Conservation (phyloP, 805 yeast genomes). For the Cyberlindnera americana region DNA sequence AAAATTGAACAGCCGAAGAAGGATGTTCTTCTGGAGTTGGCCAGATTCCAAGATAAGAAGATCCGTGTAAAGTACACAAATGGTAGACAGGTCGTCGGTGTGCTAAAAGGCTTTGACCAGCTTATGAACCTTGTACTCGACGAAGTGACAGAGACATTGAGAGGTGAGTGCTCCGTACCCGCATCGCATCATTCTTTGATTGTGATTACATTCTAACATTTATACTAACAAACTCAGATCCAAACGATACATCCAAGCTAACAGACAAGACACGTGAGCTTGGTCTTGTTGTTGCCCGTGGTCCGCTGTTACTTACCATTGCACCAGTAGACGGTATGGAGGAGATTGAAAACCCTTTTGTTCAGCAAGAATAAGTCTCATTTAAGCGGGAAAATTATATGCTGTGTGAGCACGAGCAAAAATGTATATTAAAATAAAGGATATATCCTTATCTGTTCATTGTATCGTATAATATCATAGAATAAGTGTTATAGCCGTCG, state of each 20-base stretch:
- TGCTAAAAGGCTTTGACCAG: slow-evolving; percentile 79
- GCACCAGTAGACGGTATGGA: slow-evolving; percentile 73
- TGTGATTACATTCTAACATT: too few species aligned
- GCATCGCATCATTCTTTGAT: not conserved
- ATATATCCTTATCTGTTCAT: too few species aligned
- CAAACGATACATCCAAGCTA: slow-evolving; percentile 55
- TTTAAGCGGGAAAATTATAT: too few species aligned
- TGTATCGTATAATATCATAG: too few species aligned
- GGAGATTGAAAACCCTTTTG: slow-evolving; percentile 67
- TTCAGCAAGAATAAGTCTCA: slow-evolving; percentile 20
- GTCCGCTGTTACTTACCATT: slow-evolving; percentile 69
- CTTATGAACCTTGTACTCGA: slow-evolving; percentile 76
- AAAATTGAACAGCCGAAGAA: slow-evolving; percentile 73
- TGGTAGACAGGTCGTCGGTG: slow-evolving; percentile 77
- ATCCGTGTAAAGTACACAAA: slow-evolving; percentile 80
- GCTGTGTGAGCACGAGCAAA: too few species aligned
- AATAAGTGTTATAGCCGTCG: too few species aligned
- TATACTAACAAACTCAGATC: slow-evolving; percentile 36
- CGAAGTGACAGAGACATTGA: slow-evolving; percentile 60
- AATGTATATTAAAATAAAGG: too few species aligned
- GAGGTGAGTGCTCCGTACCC: slow-evolving; percentile 37
- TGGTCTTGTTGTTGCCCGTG: slow-evolving; percentile 82
- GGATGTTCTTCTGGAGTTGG: slow-evolving; percentile 82
- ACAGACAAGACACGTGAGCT: slow-evolving; percentile 60
- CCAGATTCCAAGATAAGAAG: slow-evolving; percentile 67